Percentiles rank a stretch among this genome's conserved stretches.
Evolutionary conservation across 441 rosid species (phyloP).

Genomic region (Macaranga tanarius): DNA sequence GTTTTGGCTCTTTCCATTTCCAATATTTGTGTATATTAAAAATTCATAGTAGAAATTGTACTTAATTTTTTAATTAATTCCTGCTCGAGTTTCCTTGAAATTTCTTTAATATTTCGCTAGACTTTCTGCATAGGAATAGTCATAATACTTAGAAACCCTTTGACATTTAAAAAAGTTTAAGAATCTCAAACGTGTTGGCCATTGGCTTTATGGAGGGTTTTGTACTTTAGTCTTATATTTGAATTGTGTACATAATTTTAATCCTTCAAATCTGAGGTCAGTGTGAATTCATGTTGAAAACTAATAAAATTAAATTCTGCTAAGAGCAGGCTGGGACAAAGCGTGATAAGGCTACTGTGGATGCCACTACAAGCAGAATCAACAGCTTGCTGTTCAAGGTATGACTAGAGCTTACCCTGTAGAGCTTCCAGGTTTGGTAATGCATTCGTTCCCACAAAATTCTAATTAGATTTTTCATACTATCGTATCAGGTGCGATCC

Average conservation of each 20-base stretch:
- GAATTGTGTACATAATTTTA: not conserved
- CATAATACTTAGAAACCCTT: not conserved
- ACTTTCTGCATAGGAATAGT: not conserved
- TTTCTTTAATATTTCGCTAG: not conserved
- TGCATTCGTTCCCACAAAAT: not conserved
- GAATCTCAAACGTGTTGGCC: not conserved
- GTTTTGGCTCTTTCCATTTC: too few relatives aligned
- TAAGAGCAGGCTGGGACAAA: constrained; percentile 72
- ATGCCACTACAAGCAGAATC: constrained; percentile 67
- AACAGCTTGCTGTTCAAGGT: constrained; percentile 86
- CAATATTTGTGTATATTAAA: too few relatives aligned
- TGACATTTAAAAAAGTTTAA: not conserved
- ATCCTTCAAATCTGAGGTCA: not conserved
- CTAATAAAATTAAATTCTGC: constrained; percentile 22
- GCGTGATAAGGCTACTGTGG: constrained; percentile 72
- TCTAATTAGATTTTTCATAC: not conserved
- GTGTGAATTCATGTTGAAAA: constrained; percentile 10
- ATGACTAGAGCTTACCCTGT: constrained; percentile 8
- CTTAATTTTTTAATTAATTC: not conserved
- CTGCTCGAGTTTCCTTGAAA: not conserved
- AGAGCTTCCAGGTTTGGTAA: not conserved
- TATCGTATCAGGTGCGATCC: constrained; percentile 75
- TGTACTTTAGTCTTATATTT: not conserved
- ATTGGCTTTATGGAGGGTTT: not conserved
- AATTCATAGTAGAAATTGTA: not conserved